Base-by-base conservation (phyloP, 1,284 basidiomycete species). In the Ganoderma sp. region DNA sequence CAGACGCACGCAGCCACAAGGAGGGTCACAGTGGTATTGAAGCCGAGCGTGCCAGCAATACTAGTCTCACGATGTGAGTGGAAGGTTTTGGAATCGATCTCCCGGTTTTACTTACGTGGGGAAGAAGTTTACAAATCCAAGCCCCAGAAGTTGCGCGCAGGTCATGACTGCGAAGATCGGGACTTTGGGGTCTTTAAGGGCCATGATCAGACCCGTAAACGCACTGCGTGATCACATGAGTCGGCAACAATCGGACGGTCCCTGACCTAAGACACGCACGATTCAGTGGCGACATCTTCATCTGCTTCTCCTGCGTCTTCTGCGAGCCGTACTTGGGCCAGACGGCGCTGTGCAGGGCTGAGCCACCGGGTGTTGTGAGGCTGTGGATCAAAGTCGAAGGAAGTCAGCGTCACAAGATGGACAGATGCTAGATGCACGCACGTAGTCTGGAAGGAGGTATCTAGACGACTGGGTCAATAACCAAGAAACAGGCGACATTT, bases 241-340 rank as follows among this genome's bases (percentile, higher is more conserved):
- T 59, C 5, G 48, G 41, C 3, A 42, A 22, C n/a, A 43, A 17
- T 19, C 39, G 14, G 6, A 12, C 14, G 17, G 57, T 32, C 37
- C 12, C 14, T 34, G 28, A 50, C 17, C 9, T n/a, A 8, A 15
- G 17, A 8, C 17, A 81, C 87, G 59, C 71, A 89, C 87, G 87
- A 85, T 61, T 88, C 85, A 57, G 84, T 77, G 0, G 77, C 76
- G 52, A 83, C 83, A 73, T 90, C 89, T 69, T 85, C 79, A 70
- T 91, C 90, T 0, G 88, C 87, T 78, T 91, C 90, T 1, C 90
- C 90, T n/a, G 86, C 88, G 75, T 94, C 92, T 76, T 93, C 91
- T 0, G 89, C 84, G 41, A 94, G 83, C 8, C 93, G 87, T 0
- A 87, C 86, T 75, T 90, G 89, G 1, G 91, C 92, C 19, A 94